Percentiles rank a stretch among this genome's conserved stretches.
phyloP scores from a whole-genome alignment of 768 basidiomycete species.

The Panellus pusillus region DNA sequence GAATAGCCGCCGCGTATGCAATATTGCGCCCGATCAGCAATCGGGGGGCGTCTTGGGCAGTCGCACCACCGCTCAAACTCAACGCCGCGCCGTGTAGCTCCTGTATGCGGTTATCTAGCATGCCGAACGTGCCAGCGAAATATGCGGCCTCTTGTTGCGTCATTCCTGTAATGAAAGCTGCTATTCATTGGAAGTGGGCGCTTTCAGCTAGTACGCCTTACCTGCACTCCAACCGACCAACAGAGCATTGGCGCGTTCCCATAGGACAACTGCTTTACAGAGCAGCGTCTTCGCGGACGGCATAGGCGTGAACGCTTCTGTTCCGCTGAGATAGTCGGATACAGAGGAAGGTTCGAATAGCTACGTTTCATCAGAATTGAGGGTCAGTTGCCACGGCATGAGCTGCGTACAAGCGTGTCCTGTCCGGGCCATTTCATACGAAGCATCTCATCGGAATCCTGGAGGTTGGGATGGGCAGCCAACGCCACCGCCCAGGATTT shows the following conservation, averaged over 20 bases:
- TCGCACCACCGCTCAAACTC: not conserved
- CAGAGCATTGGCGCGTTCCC: conserved; percentile 16
- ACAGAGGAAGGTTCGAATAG: not conserved
- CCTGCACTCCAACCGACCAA: conserved; percentile 5
- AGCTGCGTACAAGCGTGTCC: not conserved
- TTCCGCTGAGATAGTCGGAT: conserved; percentile 9
- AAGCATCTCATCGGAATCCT: not conserved
- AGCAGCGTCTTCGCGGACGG: conserved; percentile 9
- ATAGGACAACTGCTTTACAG: conserved; percentile 14
- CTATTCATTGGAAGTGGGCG: too few species aligned
- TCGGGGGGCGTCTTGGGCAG: not conserved
- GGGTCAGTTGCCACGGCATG: too few species aligned
- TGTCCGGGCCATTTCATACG: conserved; percentile 14
- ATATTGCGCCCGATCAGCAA: conserved; percentile 12
- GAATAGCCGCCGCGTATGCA: conserved; percentile 13
- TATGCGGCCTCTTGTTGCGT: not conserved
- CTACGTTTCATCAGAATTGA: not conserved
- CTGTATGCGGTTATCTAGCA: not conserved
- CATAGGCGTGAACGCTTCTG: not conserved
- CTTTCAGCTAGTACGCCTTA: not conserved
- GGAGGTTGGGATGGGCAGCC: conserved; percentile 3
- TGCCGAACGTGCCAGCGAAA: not conserved
- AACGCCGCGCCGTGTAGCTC: not conserved
- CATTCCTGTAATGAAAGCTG: not conserved
- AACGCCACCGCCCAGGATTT: conserved; percentile 17